Conservation (phyloP, 2,329 filamentous ascomycete genomes). For the Fusarium nematophilum region DNA sequence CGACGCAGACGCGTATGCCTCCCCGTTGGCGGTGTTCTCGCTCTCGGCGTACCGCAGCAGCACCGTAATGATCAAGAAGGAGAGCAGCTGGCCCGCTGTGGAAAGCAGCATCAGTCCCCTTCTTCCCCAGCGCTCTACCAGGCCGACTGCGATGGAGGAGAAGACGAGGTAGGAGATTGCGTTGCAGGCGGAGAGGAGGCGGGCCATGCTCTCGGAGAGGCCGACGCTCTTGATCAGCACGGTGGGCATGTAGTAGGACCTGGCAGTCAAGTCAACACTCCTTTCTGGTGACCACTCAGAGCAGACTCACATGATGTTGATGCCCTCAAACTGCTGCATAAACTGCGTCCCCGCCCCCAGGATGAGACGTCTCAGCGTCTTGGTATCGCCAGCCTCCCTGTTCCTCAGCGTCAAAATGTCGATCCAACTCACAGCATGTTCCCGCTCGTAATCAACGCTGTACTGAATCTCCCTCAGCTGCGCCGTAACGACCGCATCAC, state of each 20-base stretch:
- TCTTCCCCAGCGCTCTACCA: slow-evolving; percentile 21
- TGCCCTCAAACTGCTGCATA: slow-evolving; percentile 41
- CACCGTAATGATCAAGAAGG: slow-evolving; percentile 31
- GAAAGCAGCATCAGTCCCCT: slow-evolving; percentile 33
- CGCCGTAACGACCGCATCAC: slow-evolving; percentile 7
- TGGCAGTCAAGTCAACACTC: no score
- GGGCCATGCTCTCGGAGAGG: slow-evolving; percentile 58
- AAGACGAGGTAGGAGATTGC: slow-evolving; percentile 38
- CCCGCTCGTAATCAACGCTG: slow-evolving; percentile 21
- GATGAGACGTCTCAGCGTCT: slow-evolving; percentile 22
- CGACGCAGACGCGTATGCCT: slow-evolving; percentile 3
- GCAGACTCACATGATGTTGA: slow-evolving; percentile 39
- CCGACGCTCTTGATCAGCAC: slow-evolving; percentile 64
- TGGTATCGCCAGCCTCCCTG: slow-evolving; percentile 17
- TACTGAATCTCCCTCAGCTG: slow-evolving; percentile 22
- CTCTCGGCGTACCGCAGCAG: slow-evolving; percentile 19
- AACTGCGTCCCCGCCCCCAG: slow-evolving; percentile 57
- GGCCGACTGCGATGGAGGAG: slow-evolving; percentile 9
- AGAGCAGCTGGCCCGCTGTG: slow-evolving; percentile 16
- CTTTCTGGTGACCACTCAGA: no score
- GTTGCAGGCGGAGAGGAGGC: slow-evolving; percentile 61
- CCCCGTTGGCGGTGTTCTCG: not conserved
- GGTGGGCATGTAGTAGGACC: slow-evolving; percentile 54
- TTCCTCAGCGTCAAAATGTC: slow-evolving; percentile 5
- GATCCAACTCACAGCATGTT: slow-evolving; percentile 11